phyloP scores from a whole-genome alignment of 192 early-diverging fungal genomes.

The Entrophospora sp. region DNA sequence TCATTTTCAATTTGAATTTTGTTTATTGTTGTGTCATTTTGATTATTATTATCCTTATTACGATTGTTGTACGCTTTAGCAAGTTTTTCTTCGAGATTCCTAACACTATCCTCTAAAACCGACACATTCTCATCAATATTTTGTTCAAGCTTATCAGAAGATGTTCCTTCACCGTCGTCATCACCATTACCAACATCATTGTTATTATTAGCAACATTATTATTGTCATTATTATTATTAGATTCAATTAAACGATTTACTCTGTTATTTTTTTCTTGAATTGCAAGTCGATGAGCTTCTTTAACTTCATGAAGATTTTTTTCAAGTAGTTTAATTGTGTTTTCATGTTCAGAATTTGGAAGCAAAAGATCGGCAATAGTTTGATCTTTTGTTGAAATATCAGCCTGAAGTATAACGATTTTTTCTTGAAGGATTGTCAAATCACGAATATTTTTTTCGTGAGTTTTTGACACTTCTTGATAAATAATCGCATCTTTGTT shows the following conservation, averaged over 20 bases:
- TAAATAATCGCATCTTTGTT: too few species aligned
- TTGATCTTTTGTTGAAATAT: background rate
- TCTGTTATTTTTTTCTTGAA: background rate
- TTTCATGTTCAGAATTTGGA: background rate
- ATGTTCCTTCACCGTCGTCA: too few species aligned
- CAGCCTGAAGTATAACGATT: background rate
- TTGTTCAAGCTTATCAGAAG: too few species aligned
- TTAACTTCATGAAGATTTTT: constrained; percentile 3
- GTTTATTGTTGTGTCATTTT: background rate
- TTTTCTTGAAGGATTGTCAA: background rate
- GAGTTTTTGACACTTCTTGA: background rate
- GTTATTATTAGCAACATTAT: background rate
- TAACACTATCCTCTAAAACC: background rate
- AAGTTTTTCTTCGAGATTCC: background rate
- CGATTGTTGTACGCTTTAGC: too few species aligned
- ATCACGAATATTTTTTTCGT: background rate
- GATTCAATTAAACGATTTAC: background rate
- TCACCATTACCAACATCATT: too few species aligned
- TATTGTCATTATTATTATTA: background rate
- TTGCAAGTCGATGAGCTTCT: background rate
- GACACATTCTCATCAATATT: too few species aligned
- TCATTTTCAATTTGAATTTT: background rate
- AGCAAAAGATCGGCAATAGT: background rate
- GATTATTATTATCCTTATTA: background rate
- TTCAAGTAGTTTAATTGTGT: constrained; percentile 11